Percentiles rank a stretch among this genome's conserved stretches.
Conservation (phyloP, 1,139 yeast species). For the Starmera stellimalicola region DNA sequence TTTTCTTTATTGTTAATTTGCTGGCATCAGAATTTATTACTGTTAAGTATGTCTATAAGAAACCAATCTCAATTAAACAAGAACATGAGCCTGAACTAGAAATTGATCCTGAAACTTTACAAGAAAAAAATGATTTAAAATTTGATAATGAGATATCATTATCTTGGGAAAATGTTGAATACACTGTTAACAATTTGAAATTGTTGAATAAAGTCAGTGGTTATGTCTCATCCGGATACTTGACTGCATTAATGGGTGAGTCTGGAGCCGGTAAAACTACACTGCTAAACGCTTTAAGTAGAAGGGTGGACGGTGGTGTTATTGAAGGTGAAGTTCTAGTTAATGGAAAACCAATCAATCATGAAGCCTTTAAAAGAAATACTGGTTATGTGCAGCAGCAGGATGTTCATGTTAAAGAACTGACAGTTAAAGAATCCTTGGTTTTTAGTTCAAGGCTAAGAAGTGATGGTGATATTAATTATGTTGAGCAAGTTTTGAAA, state of each 20-base stretch:
- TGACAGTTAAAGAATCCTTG: constrained; percentile 44
- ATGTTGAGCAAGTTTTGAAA: constrained; percentile 36
- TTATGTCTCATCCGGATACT: too few species aligned
- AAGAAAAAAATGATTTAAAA: neutral
- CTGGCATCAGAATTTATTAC: too few species aligned
- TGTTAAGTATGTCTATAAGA: too few species aligned
- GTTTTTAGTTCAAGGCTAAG: constrained; percentile 45
- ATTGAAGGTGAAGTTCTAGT: too few species aligned
- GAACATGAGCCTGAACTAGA: neutral
- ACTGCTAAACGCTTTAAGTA: too few species aligned
- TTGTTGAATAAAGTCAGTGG: constrained; percentile 42
- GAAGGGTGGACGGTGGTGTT: too few species aligned
- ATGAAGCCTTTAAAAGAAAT: too few species aligned
- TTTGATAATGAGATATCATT: neutral
- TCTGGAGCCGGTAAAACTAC: too few species aligned
- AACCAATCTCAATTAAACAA: neutral
- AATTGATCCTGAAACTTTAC: neutral
- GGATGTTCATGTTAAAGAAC: constrained; percentile 40
- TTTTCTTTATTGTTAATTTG: constrained; percentile 11
- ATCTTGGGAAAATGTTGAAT: too few species aligned
- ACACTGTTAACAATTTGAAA: constrained; percentile 26
- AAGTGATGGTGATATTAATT: constrained; percentile 36
- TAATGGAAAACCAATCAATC: too few species aligned
- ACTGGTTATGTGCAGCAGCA: too few species aligned
- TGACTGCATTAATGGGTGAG: too few species aligned